Base-by-base conservation (phyloP, 2,329 filamentous ascomycete genomes). In the Emmonsiellopsis sp. region DNA sequence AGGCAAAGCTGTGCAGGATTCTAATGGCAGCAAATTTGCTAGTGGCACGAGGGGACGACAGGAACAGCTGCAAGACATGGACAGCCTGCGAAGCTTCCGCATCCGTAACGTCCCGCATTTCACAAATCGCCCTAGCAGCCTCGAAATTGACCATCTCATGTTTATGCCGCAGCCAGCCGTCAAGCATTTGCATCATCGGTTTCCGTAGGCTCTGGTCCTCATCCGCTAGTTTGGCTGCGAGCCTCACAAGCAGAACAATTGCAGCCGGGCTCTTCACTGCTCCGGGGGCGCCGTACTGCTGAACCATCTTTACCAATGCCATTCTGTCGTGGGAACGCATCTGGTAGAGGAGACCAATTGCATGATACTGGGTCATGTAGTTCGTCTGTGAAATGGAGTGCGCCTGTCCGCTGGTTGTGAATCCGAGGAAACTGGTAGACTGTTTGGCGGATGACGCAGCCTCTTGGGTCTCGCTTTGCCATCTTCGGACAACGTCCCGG, bases 71-170 rank as follows among this genome's bases (percentile, higher is more conserved):
- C 53, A 98, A 80, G 45, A 95, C 89, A 67, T 97, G 91, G 48
- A 98, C 89, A 31, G 92, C 91, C 71, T 95, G 90, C 42, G 86
- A 82, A 42, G 94, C 88, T 71, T 98, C 92, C 53, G 84, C 85
- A 67, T 98, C 93, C 54, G 88, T 91, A 46, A 97, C 86, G 70
- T 97, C 90, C 59, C 86, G 83, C 80, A 97, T 86, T 63, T 95
- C 88, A 75, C 91, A 95, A 65, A 98, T 95, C 51, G 92, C 92
- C 79, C 97, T 97, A 59, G 93, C 93, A 52, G 93, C 93, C 75
- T 98, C 93, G 62, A 98, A 96, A 77, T 96, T 97, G 74, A 98
- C 91, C 89, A 95, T 95, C 71, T 97, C 93, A 72, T 90, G 95
- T 85, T 98, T 97, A 74, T 97, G 92, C 70, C 91, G 84, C 71